Percentiles rank a stretch among this genome's conserved stretches.
Evolutionary conservation across 345 rosid genomes (phyloP).

Genomic region (Eucalyptus fibrosa): DNA sequence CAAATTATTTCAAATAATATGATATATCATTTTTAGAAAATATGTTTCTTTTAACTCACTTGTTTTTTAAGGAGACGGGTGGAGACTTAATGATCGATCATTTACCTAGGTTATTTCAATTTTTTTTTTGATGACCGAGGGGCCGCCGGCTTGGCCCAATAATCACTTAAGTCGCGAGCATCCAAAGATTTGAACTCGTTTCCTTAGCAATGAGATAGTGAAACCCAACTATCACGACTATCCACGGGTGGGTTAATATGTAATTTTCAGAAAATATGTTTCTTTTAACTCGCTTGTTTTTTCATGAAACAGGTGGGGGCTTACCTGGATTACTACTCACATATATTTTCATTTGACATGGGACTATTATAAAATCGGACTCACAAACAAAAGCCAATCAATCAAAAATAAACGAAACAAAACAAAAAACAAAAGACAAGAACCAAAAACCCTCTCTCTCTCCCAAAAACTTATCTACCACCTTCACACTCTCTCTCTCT

Average conservation of each 20-base stretch:
- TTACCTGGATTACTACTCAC: not conserved
- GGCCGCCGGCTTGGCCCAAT: accelerated
- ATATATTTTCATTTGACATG: no score
- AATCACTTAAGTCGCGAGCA: no score
- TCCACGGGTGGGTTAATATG: accelerated
- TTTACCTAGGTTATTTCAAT: no score
- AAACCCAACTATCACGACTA: accelerated
- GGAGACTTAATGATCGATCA: not conserved
- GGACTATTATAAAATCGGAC: not conserved
- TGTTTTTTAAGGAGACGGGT: accelerated
- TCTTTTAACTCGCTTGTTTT: not conserved
- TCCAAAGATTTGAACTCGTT: accelerated
- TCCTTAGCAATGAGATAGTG: no score
- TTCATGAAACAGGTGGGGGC: not conserved
- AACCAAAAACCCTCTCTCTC: not conserved
- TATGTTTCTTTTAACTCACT: not conserved
- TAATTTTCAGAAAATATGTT: not conserved
- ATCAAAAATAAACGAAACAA: not conserved
- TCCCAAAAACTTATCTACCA: not conserved
- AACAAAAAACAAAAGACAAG: not conserved
- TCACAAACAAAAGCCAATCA: not conserved
- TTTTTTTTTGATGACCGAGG: no score
- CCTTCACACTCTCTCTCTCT: not conserved
- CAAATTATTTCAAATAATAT: not conserved
- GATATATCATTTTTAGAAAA: no score